Conservation (phyloP, 2,329 filamentous ascomycete genomes). For the Fulvia fulva region DNA sequence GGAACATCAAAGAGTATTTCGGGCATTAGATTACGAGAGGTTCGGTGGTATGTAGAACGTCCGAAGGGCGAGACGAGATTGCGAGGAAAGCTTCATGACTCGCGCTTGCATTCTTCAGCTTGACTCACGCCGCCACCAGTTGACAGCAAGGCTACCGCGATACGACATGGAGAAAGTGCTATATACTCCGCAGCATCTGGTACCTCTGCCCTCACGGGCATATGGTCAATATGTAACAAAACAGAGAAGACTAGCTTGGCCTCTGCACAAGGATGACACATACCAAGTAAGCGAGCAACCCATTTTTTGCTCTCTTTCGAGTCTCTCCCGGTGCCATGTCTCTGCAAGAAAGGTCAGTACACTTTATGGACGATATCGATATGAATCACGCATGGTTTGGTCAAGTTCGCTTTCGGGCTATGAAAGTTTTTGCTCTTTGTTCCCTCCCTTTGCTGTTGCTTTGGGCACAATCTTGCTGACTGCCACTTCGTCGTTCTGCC, state of each 20-base stretch:
- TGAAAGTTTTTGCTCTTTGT: neutral
- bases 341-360: neutral
- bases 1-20: too few species aligned
- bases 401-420: too few species aligned
- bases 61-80: neutral
- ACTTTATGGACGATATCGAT: neutral
- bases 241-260: slow-evolving; percentile 28
- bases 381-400: too few species aligned
- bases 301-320: neutral
- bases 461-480: too few species aligned
- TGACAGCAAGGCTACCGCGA: neutral
- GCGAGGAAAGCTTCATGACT: neutral
- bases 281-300: slow-evolving; percentile 38
- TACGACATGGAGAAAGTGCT: neutral
- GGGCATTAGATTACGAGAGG: too few species aligned
- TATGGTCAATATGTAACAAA: neutral
- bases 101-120: neutral
- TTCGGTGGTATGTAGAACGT: neutral
- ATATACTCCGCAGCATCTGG: neutral
- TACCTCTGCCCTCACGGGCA: neutral
- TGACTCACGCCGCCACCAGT: neutral
- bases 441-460: neutral
- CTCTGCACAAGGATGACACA: slow-evolving; percentile 89
- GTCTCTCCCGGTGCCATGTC: neutral
- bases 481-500: too few species aligned